phyloP scores from a whole-genome alignment of 345 rosid genomes.

The sweet orange (Citrus sinensis) region DNA sequence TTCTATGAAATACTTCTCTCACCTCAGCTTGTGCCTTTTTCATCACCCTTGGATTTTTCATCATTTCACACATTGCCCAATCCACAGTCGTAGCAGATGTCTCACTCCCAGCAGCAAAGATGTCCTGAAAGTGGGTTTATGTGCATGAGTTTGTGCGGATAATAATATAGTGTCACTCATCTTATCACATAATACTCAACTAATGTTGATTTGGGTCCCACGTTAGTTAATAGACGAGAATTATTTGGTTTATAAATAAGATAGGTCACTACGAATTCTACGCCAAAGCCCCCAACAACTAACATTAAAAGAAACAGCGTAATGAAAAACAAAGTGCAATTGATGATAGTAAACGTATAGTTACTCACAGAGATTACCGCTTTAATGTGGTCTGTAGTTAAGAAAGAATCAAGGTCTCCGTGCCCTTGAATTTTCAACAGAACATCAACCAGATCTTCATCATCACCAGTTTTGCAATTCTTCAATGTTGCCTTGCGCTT shows the following conservation, averaged over 20 bases:
- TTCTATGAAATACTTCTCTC: constrained; percentile 12
- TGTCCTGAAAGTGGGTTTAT: constrained; percentile 14
- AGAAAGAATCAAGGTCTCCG: neutral
- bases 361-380: neutral
- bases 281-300: too few species aligned
- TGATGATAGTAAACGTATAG: neutral
- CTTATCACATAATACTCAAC: neutral
- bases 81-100: constrained; percentile 16
- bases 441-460: neutral
- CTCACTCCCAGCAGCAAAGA: constrained; percentile 21
- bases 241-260: too few species aligned
- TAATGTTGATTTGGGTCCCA: too few species aligned
- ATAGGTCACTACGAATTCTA: too few species aligned
- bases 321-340: too few species aligned
- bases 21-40: constrained; percentile 29
- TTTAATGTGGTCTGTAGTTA: neutral
- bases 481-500: neutral
- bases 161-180: neutral
- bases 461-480: neutral
- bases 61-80: constrained; percentile 27
- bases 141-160: neutral
- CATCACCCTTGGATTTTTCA: constrained; percentile 18
- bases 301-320: too few species aligned
- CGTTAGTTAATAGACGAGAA: too few species aligned
- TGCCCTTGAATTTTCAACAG: neutral